These are phyloP conservation scores for Ceriops decandra DNA, from an alignment of 345 rosid species.

Conservation along the genomic window DNA sequence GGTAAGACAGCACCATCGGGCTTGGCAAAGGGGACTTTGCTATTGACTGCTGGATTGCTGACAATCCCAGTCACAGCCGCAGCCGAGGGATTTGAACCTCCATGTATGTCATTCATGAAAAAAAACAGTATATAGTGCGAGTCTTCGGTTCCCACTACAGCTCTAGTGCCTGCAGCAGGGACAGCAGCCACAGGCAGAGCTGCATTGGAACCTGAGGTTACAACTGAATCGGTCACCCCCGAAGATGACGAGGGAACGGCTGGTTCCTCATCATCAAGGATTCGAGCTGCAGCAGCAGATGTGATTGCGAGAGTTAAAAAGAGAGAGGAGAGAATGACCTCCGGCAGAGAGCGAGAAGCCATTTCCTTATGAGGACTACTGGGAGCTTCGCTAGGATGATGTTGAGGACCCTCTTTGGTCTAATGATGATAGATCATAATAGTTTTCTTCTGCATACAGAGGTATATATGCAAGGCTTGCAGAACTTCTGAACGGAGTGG, in stretches of 20 bases:
- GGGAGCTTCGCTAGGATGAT: too few species aligned
- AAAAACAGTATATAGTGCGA: constrained; percentile 34
- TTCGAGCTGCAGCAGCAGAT: constrained; percentile 26
- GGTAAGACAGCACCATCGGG: constrained; percentile 81
- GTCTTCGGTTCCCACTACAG: constrained; percentile 17
- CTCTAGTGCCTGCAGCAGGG: constrained; percentile 18
- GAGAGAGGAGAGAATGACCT: constrained; percentile 16
- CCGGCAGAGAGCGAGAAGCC: neutral
- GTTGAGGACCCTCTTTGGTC: neutral
- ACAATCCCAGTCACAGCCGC: constrained; percentile 72
- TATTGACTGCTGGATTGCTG: constrained; percentile 53
- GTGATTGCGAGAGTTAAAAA: constrained; percentile 33
- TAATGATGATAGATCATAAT: neutral
- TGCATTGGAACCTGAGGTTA: constrained; percentile 10
- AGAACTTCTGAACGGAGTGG: neutral
- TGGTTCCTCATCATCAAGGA: constrained; percentile 31
- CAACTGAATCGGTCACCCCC: constrained; percentile 15
- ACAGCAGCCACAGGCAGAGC: neutral
- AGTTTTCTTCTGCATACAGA: neutral
- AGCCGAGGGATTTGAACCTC: constrained; percentile 8
- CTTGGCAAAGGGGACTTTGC: constrained; percentile 79
- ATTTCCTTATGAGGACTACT: neutral
- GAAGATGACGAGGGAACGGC: constrained; percentile 20
- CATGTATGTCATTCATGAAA: constrained; percentile 68
- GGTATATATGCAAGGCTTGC: neutral